Evolutionary conservation across 805 yeast genomes (phyloP), one percentile per base, ranked within the genome.

Genomic region (Vanderwaltozyma verrucispora): DNA sequence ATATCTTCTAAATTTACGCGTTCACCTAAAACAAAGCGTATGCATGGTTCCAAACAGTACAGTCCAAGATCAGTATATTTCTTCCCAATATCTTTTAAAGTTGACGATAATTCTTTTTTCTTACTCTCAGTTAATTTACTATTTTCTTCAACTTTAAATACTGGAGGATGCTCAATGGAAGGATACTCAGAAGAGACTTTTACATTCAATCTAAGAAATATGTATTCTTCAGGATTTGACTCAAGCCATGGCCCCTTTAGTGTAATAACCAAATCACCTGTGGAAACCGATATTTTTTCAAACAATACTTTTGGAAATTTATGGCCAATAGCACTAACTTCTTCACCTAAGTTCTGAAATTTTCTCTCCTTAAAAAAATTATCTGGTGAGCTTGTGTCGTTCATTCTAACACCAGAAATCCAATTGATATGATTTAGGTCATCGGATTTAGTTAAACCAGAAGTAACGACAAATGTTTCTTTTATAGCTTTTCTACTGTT

Each of bases 341-440:
- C 98, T 57, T 88, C 96, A 6, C 95, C 96, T 19, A 89, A 59
- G 51, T 85, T 86, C 18, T 78, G 74, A 3, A 75, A 70, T 10
- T 54, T 45, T 6, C 49, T 41, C 15, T 60, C 65, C 17, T 62
- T 64, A 35, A 63, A 58, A 1, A 55, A 50, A 36, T 58, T 53
- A 30, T 60, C 63, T 24, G 68, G 59, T 0, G 68, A 63, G 32
- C 53, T 58, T 1, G 66, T 63, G 37, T 55, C 60, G 49, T 60
- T 54, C 56, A 89, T 74, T 40, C 87, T 68, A 7, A 89, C 94
- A 36, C 97, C 96, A 0, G 96, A 79, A 28, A 94, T 77, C 97
- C 97, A 89, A 45, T 81, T 78, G 43, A 89, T 63, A 52, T 85
- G 94, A 47, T 80, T 77, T 23, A 74, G 54, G 38, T 72, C 72